Percentiles rank a stretch among this genome's conserved stretches.
Conservation (phyloP, 805 yeast species). For the Nakazawaea populi region DNA sequence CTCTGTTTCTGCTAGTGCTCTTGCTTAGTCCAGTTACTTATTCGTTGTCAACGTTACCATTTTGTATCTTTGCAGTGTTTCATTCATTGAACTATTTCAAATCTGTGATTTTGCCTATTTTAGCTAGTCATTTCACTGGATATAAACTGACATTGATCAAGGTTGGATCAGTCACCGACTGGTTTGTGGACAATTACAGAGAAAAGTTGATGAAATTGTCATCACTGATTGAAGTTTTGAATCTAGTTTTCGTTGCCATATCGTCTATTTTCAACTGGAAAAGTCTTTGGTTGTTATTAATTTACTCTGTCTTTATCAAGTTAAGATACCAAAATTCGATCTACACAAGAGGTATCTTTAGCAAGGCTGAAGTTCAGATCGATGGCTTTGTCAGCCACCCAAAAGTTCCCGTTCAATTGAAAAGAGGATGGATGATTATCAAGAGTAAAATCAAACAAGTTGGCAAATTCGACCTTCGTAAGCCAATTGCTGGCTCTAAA, state of each 20-base stretch:
- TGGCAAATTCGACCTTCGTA: conserved; percentile 10
- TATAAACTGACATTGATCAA: neutral
- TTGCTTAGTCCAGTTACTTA: conserved; percentile 52
- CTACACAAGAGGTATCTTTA: conserved; percentile 34
- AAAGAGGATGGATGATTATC: conserved; percentile 41
- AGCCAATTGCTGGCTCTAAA: neutral
- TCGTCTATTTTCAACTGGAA: conserved; percentile 29
- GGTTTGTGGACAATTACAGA: conserved; percentile 47
- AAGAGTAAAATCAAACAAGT: conserved; percentile 28
- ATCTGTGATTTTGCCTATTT: conserved; percentile 59
- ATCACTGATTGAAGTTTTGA: conserved; percentile 45
- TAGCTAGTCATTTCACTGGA: conserved; percentile 27
- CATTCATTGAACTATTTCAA: conserved; percentile 72
- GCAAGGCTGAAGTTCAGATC: conserved; percentile 24
- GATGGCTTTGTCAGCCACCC: conserved; percentile 51
- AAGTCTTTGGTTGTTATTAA: conserved; percentile 23
- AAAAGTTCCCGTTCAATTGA: conserved; percentile 43
- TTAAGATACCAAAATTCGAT: conserved; percentile 36
- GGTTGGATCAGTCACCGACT: conserved; percentile 23
- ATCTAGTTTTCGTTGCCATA: conserved; percentile 21
- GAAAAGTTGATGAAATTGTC: conserved; percentile 54
- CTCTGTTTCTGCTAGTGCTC: conserved; percentile 50
- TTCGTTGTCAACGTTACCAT: conserved; percentile 63
- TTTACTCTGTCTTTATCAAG: conserved; percentile 28
- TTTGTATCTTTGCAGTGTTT: conserved; percentile 71